A percentile compares a stretch with the other conserved stretches of the same genome.
Conservation (phyloP, 169 alveolate species). For the Neospora caninum region DNA sequence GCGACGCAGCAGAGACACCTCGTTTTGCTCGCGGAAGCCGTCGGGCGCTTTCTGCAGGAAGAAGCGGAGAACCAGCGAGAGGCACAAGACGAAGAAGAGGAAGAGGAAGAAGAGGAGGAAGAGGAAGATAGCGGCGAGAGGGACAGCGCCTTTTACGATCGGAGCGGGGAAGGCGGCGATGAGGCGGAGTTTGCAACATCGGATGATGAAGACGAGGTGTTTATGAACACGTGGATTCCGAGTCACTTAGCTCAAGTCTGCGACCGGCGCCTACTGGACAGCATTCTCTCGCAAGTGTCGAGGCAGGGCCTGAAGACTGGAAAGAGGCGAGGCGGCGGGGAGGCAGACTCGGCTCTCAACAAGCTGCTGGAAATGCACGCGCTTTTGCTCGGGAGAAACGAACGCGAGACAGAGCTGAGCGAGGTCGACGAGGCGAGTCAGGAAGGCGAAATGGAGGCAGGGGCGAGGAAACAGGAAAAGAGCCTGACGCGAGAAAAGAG, state of each 20-base stretch:
- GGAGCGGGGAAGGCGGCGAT: neutral
- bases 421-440: no score
- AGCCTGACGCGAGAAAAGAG: no score
- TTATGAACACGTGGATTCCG: conserved; percentile 82
- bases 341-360: neutral
- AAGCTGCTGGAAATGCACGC: neutral
- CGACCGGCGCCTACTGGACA: conserved; percentile 77
- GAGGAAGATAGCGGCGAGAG: neutral
- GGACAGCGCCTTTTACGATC: neutral
- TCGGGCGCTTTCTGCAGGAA: neutral
- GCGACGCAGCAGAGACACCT: neutral
- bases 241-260: conserved; percentile 77
- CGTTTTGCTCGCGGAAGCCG: neutral
- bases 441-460: no score
- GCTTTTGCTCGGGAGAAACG: neutral
- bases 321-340: neutral
- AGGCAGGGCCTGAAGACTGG: neutral
- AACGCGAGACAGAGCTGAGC: no score
- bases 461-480: no score
- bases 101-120: neutral
- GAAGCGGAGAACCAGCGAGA: neutral
- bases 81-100: neutral
- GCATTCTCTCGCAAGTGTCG: neutral
- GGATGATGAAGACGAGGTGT: conserved; percentile 53
- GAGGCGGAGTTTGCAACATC: neutral